These are phyloP conservation scores for Suillus alpinus DNA, from an alignment of 768 basidiomycete genomes.

Conservation along the genomic window DNA sequence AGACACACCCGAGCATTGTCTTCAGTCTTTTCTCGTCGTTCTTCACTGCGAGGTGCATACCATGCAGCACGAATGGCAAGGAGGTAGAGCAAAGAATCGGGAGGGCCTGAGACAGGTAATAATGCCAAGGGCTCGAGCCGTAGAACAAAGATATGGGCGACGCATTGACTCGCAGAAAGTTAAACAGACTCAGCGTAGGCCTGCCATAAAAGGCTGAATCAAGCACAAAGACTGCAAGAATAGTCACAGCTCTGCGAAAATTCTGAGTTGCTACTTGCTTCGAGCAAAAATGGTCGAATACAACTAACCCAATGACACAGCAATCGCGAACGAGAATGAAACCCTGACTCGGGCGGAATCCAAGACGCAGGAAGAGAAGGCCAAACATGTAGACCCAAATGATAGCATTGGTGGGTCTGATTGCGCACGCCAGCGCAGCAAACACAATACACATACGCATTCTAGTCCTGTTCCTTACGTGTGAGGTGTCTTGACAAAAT, in stretches of 20 bases:
- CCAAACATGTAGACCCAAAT: constrained; percentile 77
- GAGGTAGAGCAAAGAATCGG: constrained; percentile 77
- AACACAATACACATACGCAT: constrained; percentile 43
- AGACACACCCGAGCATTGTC: constrained; percentile 47
- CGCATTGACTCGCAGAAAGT: constrained; percentile 82
- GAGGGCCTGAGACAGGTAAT: constrained; percentile 82
- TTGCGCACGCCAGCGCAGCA: constrained; percentile 74
- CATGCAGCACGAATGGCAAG: constrained; percentile 71
- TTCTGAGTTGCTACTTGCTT: constrained; percentile 1
- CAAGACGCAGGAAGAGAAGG: constrained; percentile 54
- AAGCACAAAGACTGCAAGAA: constrained; percentile 38
- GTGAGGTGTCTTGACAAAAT: constrained; percentile 22
- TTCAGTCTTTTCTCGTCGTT: constrained; percentile 27
- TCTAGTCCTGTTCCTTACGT: constrained; percentile 31
- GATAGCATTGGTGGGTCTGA: constrained; percentile 86
- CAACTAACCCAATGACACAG: constrained; percentile 43
- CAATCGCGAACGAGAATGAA: constrained; percentile 38
- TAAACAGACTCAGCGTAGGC: constrained; percentile 70
- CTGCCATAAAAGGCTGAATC: constrained; percentile 73
- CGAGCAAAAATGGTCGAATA: background rate
- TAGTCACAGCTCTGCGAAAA: constrained; percentile 15
- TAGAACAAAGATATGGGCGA: constrained; percentile 91
- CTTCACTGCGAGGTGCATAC: constrained; percentile 40
- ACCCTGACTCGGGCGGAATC: constrained; percentile 31
- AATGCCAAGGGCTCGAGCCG: constrained; percentile 83